phyloP scores from a whole-genome alignment of 352 stramenopile species.

The Globisporangium megalacanthum region DNA sequence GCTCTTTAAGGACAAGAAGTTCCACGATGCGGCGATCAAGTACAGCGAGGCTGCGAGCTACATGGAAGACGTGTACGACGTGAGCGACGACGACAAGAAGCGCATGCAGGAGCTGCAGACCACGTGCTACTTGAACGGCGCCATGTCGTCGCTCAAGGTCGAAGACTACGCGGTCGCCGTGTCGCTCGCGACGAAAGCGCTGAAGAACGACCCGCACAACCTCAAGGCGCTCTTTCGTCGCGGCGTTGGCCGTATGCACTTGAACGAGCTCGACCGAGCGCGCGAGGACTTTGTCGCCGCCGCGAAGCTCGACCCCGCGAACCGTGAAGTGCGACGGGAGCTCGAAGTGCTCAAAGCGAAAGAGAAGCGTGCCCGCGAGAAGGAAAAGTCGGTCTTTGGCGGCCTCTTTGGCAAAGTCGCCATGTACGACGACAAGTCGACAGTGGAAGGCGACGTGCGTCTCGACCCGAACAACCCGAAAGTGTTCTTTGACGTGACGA shows the following conservation, averaged over 20 bases:
- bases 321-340: conserved; percentile 77
- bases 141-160: conserved; percentile 94
- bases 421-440: conserved; percentile 97
- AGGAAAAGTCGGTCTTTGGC: conserved; percentile 96
- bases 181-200: conserved; percentile 65
- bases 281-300: conserved; percentile 86
- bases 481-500: conserved; percentile 98
- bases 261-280: conserved; percentile 81
- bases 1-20: conserved; percentile 91
- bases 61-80: conserved; percentile 87
- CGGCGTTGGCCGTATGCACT: conserved; percentile 75
- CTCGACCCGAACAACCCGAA: conserved; percentile 3
- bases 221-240: conserved; percentile 86
- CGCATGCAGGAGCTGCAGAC: conserved; percentile 85
- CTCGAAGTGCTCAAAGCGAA: conserved; percentile 78
- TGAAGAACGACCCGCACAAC: conserved; percentile 77
- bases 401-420: conserved; percentile 94
- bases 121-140: conserved; percentile 90
- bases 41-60: conserved; percentile 75
- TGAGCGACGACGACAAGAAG: conserved; percentile 78
- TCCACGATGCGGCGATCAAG: conserved; percentile 78
- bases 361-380: conserved; percentile 89
- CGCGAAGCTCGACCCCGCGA: conserved; percentile 73
- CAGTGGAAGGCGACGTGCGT: conserved; percentile 45
- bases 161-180: conserved; percentile 88